Conservation (phyloP, 192 early-diverging fungal species). For the Backusella westeae region DNA sequence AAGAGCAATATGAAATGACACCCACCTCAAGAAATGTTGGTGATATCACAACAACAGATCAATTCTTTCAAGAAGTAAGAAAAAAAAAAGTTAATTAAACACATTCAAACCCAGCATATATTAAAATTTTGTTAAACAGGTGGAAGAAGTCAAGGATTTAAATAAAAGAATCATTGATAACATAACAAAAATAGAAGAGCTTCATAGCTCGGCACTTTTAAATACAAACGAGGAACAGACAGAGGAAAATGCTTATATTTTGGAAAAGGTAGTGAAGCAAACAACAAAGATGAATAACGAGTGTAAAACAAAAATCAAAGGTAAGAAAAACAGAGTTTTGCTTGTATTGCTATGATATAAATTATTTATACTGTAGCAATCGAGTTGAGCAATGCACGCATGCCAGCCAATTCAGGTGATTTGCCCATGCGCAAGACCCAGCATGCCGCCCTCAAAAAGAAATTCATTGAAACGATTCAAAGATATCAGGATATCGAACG, state of each 20-base stretch:
- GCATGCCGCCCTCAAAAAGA: slow-evolving; percentile 52
- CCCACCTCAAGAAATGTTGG: not conserved
- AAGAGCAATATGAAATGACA: slow-evolving; percentile 39
- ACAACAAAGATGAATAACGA: slow-evolving; percentile 37
- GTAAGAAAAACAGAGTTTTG: not conserved
- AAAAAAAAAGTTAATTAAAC: not conserved
- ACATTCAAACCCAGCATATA: not conserved
- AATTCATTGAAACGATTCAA: slow-evolving; percentile 64
- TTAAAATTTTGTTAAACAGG: slow-evolving; percentile 11
- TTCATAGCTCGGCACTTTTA: slow-evolving; percentile 32
- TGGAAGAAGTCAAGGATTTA: slow-evolving; percentile 36
- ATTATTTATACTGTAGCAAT: slow-evolving; percentile 19
- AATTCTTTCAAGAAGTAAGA: slow-evolving; percentile 36
- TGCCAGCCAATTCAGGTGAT: slow-evolving; percentile 29
- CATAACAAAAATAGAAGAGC: slow-evolving; percentile 35
- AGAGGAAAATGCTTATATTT: slow-evolving; percentile 27
- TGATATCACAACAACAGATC: slow-evolving; percentile 29
- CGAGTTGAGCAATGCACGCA: slow-evolving; percentile 34
- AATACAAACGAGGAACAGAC: slow-evolving; percentile 37
- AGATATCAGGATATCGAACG: slow-evolving; percentile 78
- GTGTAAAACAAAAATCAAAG: slow-evolving; percentile 54
- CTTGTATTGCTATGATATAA: not conserved
- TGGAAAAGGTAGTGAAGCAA: slow-evolving; percentile 24
- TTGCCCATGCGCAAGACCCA: slow-evolving; percentile 41
- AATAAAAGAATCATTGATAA: slow-evolving; percentile 29